Conservation (phyloP, 176 grass and related monocot genomes). For the Oropetium thomaeum region DNA sequence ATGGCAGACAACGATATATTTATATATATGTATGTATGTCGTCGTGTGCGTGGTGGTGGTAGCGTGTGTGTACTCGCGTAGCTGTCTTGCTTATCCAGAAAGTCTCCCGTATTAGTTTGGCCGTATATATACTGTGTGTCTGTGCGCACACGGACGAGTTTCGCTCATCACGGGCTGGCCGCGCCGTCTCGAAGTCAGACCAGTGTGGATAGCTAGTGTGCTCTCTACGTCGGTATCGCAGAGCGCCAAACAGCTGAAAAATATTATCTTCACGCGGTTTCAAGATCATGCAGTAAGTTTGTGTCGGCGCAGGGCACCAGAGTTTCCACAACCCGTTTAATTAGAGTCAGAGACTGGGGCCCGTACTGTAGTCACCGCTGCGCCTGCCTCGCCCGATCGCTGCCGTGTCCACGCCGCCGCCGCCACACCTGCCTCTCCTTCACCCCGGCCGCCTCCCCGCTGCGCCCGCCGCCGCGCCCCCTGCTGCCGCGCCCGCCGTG, state of each 20-base stretch:
- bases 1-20: not conserved
- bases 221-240: not conserved
- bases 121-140: not conserved
- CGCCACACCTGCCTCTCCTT: too few species aligned
- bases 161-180: not conserved
- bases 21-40: too few species aligned
- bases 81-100: constrained; percentile 7
- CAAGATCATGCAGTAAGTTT: not conserved
- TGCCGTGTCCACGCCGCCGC: too few species aligned
- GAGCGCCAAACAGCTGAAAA: not conserved
- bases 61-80: not conserved
- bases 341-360: not conserved
- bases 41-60: too few species aligned
- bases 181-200: not conserved
- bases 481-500: too few species aligned
- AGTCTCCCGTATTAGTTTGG: not conserved
- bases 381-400: too few species aligned
- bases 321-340: not conserved
- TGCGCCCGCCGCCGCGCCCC: too few species aligned
- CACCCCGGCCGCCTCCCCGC: too few species aligned
- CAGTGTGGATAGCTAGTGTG: too few species aligned
- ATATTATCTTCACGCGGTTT: not conserved
- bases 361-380: too few species aligned
- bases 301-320: not conserved
- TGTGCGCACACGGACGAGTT: not conserved